phyloP scores from a whole-genome alignment of 768 basidiomycete genomes.

The Dioszegia hungarica region DNA sequence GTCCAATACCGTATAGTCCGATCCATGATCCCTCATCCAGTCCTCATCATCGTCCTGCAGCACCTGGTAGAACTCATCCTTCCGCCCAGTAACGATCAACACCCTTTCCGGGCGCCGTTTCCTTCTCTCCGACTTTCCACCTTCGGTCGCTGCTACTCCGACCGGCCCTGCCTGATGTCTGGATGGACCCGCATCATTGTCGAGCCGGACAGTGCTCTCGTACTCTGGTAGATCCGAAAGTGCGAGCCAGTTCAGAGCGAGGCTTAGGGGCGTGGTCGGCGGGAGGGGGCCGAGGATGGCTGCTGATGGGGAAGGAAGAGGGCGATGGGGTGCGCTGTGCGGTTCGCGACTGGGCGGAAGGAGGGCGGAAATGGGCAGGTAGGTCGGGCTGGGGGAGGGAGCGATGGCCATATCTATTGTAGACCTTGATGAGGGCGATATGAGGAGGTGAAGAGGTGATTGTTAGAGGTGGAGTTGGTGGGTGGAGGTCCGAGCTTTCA shows the following conservation, averaged over 20 bases:
- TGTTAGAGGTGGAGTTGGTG: background rate
- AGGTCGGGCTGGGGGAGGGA: background rate
- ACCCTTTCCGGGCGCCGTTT: slow-evolving; percentile 5
- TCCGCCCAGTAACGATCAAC: slow-evolving; percentile 25
- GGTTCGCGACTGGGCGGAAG: slow-evolving; percentile 4
- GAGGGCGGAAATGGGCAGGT: slow-evolving; percentile 12
- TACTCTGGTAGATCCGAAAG: slow-evolving; percentile 22
- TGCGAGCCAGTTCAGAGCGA: slow-evolving; percentile 27
- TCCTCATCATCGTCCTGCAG: slow-evolving; percentile 42
- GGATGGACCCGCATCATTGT: background rate
- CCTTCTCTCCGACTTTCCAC: background rate
- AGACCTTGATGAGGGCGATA: background rate
- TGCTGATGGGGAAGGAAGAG: slow-evolving; percentile 9
- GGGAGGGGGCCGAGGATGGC: slow-evolving; percentile 29
- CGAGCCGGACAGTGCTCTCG: background rate
- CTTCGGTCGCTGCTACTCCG: background rate
- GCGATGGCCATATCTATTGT: background rate
- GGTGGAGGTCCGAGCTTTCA: too few relatives aligned
- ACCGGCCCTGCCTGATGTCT: background rate
- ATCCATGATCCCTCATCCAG: slow-evolving; percentile 26
- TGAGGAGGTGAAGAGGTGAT: background rate
- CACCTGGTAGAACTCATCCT: slow-evolving; percentile 7
- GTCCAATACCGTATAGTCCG: slow-evolving; percentile 16
- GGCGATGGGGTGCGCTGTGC: background rate
- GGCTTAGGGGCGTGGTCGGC: slow-evolving; percentile 25